phyloP scores from a whole-genome alignment of 2,329 filamentous ascomycete genomes.

The Alternaria sp. region DNA sequence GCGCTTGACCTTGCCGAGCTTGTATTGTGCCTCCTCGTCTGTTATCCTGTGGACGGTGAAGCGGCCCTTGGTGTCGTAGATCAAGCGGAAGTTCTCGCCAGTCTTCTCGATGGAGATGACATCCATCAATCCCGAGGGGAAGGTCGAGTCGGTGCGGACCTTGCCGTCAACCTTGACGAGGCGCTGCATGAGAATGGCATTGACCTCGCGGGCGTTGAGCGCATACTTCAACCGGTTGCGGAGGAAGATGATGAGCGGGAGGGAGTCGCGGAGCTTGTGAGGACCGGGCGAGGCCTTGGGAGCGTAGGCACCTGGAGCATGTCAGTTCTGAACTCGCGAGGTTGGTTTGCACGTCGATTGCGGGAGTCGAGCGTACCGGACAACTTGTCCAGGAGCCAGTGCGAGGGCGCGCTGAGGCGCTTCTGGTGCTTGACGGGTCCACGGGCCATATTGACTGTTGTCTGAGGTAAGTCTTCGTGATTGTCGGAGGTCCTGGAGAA shows the following conservation, averaged over 20 bases:
- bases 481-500: conserved; percentile 43
- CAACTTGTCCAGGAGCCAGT: conserved; percentile 99
- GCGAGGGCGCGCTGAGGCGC: conserved; percentile 97
- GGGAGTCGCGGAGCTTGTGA: conserved; percentile 99
- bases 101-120: conserved; percentile 99
- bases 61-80: conserved; percentile 99
- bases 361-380: conserved; percentile 69
- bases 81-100: conserved; percentile 99
- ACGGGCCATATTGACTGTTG: conserved; percentile 68
- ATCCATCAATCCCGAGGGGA: conserved; percentile 99
- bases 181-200: conserved; percentile 98
- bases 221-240: conserved; percentile 94
- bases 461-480: conserved; percentile 49
- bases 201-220: conserved; percentile 97
- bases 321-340: conserved; percentile 28
- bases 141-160: conserved; percentile 98
- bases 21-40: conserved; percentile 98
- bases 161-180: conserved; percentile 99
- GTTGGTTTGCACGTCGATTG: conserved; percentile 52
- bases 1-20: conserved; percentile 99
- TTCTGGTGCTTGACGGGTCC: conserved; percentile 99
- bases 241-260: conserved; percentile 93
- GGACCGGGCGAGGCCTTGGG: conserved; percentile 80
- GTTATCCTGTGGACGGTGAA: conserved; percentile 99
- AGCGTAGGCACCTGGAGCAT: conserved; percentile 60